phyloP scores from a whole-genome alignment of 2,329 filamentous ascomycete genomes.

The Beauveria sp. region DNA sequence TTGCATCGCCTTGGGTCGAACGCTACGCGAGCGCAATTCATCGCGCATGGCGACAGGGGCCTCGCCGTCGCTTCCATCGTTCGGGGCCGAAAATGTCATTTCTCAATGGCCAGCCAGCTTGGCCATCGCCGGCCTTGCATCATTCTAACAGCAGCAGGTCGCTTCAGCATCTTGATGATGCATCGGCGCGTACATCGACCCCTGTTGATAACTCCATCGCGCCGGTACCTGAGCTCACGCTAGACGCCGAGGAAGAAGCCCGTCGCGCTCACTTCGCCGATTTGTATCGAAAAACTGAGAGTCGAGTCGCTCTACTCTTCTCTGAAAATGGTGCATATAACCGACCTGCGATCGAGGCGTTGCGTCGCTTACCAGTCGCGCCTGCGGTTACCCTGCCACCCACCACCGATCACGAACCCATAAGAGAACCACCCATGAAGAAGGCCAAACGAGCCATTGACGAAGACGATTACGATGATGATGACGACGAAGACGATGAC shows the following conservation, averaged over 20 bases:
- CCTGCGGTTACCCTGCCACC: slow-evolving; percentile 40
- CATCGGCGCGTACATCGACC: slow-evolving; percentile 41
- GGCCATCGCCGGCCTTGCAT: slow-evolving; percentile 51
- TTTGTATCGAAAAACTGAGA: slow-evolving; percentile 69
- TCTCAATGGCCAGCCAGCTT: slow-evolving; percentile 57
- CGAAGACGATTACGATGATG: slow-evolving; percentile 82
- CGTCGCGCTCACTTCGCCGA: slow-evolving; percentile 68
- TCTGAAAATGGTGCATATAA: slow-evolving; percentile 48
- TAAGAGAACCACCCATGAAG: slow-evolving; percentile 59
- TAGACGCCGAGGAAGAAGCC: slow-evolving; percentile 59
- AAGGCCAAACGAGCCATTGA: slow-evolving; percentile 71
- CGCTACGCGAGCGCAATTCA: slow-evolving; percentile 43
- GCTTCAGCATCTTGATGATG: slow-evolving; percentile 56
- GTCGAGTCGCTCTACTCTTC: slow-evolving; percentile 71
- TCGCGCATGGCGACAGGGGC: slow-evolving; percentile 50
- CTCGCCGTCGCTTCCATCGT: slow-evolving; percentile 41
- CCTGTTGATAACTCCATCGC: slow-evolving; percentile 40
- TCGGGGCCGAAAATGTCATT: slow-evolving; percentile 54
- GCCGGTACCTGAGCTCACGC: slow-evolving; percentile 54
- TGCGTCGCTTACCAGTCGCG: slow-evolving; percentile 35
- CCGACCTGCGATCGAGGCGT: slow-evolving; percentile 43
- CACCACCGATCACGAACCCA: slow-evolving; percentile 50
- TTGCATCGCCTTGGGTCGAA: slow-evolving; percentile 37
- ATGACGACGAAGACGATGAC: slow-evolving; percentile 65
- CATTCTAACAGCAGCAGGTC: slow-evolving; percentile 40